These are phyloP conservation scores for Volvox reticuliferus DNA, from an alignment of 139 green algal species.

Conservation along the genomic window DNA sequence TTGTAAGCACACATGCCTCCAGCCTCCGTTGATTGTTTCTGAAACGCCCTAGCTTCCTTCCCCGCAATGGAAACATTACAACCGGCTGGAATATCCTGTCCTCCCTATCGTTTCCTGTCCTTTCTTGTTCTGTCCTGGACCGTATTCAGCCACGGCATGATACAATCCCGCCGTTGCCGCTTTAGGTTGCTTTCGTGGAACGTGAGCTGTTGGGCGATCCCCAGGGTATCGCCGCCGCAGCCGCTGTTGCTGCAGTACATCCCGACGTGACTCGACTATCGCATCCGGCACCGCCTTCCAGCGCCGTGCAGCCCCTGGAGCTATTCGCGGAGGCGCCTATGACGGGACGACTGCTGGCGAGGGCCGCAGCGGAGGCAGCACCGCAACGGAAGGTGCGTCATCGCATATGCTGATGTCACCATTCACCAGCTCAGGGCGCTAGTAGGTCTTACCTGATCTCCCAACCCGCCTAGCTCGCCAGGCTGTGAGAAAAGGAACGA, in stretches of 20 bases:
- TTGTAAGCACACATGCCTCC: too few relatives aligned
- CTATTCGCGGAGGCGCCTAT: slow-evolving; percentile 22
- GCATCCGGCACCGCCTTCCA: background rate
- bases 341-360: slow-evolving; percentile 5
- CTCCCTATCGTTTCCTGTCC: background rate
- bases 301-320: slow-evolving; percentile 20
- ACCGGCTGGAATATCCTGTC: background rate
- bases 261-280: slow-evolving; percentile 9
- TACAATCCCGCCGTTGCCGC: background rate
- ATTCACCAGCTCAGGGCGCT: too few relatives aligned
- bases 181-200: slow-evolving; percentile 17
- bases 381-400: background rate
- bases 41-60: background rate
- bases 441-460: too few relatives aligned
- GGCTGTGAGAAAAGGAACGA: too few relatives aligned
- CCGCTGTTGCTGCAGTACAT: background rate
- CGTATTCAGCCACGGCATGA: background rate
- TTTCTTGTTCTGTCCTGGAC: background rate
- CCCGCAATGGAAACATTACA: background rate
- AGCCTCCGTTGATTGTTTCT: background rate
- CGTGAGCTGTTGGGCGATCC: slow-evolving; percentile 28
- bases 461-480: too few relatives aligned
- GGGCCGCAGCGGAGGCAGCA: background rate
- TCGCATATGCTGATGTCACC: too few relatives aligned
- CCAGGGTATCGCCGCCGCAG: background rate